Evolutionary conservation across 148 eudicot genomes (phyloP), one percentile per base, ranked within the genome.

Genomic region (Rhododendron vialii): DNA sequence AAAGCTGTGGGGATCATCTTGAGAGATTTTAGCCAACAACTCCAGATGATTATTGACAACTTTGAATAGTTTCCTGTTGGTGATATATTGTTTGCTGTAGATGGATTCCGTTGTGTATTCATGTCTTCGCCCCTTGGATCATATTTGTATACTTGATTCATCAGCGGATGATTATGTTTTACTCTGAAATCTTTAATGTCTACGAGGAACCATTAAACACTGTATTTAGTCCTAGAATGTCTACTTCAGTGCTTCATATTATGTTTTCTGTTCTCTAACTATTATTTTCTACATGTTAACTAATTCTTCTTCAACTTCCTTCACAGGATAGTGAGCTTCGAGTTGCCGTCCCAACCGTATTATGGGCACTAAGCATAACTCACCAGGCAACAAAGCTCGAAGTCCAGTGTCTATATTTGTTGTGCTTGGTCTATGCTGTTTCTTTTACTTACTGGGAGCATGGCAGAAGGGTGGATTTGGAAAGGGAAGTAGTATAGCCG

Each of bases 381-480:
- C 69, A 63, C 90, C 84, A 28, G 93, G 92, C 69, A 88, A 81
- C 82, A 93, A 90, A 85, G 88, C 89, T 5, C 87, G 92, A 83
- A 89, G 84, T n/a, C 87, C 92, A 5, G 82, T 89, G 41, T 91
- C 92, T 4, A 87, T 93, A 43, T 90, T 93, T 73, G 90, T 92
- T 3, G 88, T 91, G 67, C 90, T 86, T 69, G 93, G 94, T 84
- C 84, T 93, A 38, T 93, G 95, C 81, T 89, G 93, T 53, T 92
- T 90, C 87, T 93, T 93, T 82, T 93, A 91, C 76, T 82, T 93
- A 38, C 74, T 93, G 86, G 94, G 95, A 74, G 92, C 92, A 84
- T 93, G 95, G 95, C 93, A 91, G 78, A 90, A 91, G 85, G 89
- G 95, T 87, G 94, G 95, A 9, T 91, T 91, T 47, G 95, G 94